These are phyloP conservation scores for Lasiodiplodia hormozganensis DNA, from an alignment of 2,329 filamentous ascomycete genomes.

Conservation along the genomic window DNA sequence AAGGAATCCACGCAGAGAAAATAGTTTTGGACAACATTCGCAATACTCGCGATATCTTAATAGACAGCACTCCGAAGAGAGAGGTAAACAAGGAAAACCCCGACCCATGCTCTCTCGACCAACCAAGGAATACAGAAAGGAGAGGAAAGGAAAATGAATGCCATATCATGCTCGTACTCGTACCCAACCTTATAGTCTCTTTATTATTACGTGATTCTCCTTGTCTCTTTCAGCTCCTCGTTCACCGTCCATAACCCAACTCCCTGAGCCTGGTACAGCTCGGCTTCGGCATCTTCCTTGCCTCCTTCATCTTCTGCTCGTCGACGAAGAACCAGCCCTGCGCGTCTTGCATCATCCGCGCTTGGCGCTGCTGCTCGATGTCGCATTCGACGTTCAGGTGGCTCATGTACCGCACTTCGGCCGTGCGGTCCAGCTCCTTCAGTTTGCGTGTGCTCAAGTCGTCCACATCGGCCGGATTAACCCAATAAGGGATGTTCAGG, in stretches of 20 bases:
- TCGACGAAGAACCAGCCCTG: slow-evolving; percentile 89
- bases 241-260: slow-evolving; percentile 20
- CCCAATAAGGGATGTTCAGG: slow-evolving; percentile 80
- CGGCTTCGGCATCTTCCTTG: slow-evolving; percentile 66
- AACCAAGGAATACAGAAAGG: background rate
- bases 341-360: slow-evolving; percentile 75
- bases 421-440: slow-evolving; percentile 74
- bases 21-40: background rate
- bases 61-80: background rate
- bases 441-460: slow-evolving; percentile 74
- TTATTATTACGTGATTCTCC: background rate
- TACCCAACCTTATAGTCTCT: background rate
- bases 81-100: background rate
- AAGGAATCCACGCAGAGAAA: background rate
- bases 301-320: slow-evolving; percentile 76
- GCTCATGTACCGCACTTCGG: slow-evolving; percentile 75
- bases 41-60: slow-evolving; percentile 8
- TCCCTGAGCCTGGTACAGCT: slow-evolving; percentile 13
- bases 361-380: slow-evolving; percentile 69
- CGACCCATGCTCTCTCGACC: background rate
- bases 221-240: background rate
- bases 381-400: slow-evolving; percentile 76
- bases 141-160: background rate
- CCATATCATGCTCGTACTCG: background rate
- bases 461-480: slow-evolving; percentile 79